Evolutionary conservation across 2,329 filamentous ascomycete genomes (phyloP).

Genomic region (Microcyclospora pomicola): DNA sequence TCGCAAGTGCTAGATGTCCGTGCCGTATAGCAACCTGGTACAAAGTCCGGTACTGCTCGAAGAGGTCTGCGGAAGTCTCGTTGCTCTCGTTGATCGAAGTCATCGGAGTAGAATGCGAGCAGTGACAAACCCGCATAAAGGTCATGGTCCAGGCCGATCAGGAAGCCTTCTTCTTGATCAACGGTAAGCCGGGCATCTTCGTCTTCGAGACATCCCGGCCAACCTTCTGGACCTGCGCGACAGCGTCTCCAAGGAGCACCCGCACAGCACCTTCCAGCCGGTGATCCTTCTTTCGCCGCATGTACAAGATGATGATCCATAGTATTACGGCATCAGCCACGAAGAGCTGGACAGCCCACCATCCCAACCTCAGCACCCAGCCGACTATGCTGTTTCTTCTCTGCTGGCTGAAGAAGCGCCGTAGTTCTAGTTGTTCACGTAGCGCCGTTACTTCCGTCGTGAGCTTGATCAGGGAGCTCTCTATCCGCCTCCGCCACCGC

Average conservation of each 20-base stretch:
- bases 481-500: conserved; percentile 70
- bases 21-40: no score
- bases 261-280: conserved; percentile 62
- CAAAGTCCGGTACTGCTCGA: no score
- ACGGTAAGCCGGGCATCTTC: conserved; percentile 19
- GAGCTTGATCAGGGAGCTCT: conserved; percentile 73
- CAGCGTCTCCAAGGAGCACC: conserved; percentile 41
- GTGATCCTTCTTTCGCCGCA: conserved; percentile 56
- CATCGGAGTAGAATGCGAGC: no score
- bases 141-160: no score
- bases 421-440: conserved; percentile 73
- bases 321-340: conserved; percentile 57
- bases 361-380: conserved; percentile 59
- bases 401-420: conserved; percentile 55
- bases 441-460: conserved; percentile 86
- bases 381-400: conserved; percentile 50
- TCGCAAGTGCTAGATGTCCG: no score
- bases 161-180: no score
- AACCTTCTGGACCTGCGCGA: conserved; percentile 22
- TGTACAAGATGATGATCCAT: conserved; percentile 53
- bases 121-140: no score
- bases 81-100: no score
- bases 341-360: conserved; percentile 58
- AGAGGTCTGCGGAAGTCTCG: no score
- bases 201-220: conserved; percentile 12